Evolutionary conservation across 495 filamentous ascomycete species (phyloP).

Genomic region (Penicillium cataractarum): DNA sequence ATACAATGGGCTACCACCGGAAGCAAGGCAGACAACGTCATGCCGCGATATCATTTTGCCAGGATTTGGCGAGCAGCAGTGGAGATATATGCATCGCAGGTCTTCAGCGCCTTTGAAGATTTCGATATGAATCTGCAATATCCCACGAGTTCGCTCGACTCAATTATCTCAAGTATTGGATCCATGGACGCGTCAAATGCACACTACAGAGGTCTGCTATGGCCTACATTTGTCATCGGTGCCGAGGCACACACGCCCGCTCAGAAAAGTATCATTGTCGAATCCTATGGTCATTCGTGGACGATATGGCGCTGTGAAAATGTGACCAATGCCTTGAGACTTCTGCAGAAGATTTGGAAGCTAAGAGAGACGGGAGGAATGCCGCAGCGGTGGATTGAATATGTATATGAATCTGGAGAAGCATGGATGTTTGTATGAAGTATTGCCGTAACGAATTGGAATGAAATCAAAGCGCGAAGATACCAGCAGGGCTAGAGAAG

Average conservation of each 20-base stretch:
- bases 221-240: conserved; percentile 29
- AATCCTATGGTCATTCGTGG: conserved; percentile 16
- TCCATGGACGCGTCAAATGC: conserved; percentile 10
- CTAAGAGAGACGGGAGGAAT: neutral
- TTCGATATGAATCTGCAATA: neutral
- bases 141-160: conserved; percentile 3
- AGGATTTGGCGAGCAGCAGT: conserved; percentile 18
- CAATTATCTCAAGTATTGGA: conserved; percentile 9
- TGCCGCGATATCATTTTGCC: conserved; percentile 20
- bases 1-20: conserved; percentile 11
- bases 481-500: no score
- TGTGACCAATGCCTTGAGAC: conserved; percentile 17
- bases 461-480: neutral
- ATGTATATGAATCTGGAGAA: conserved; percentile 10
- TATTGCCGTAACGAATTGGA: neutral
- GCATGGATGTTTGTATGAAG: conserved; percentile 7
- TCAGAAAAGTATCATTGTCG: conserved; percentile 12
- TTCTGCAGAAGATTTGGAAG: conserved; percentile 11
- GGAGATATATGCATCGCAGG: conserved; percentile 23
- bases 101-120: neutral
- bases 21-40: conserved; percentile 2
- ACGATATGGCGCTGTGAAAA: conserved; percentile 23
- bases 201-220: conserved; percentile 20
- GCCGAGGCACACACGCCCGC: conserved; percentile 14
- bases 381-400: conserved; percentile 2